Percentiles rank a stretch among this genome's conserved stretches.
Evolutionary conservation across 2,329 filamentous ascomycete genomes (phyloP).

Genomic region (Penicillium sp.): DNA sequence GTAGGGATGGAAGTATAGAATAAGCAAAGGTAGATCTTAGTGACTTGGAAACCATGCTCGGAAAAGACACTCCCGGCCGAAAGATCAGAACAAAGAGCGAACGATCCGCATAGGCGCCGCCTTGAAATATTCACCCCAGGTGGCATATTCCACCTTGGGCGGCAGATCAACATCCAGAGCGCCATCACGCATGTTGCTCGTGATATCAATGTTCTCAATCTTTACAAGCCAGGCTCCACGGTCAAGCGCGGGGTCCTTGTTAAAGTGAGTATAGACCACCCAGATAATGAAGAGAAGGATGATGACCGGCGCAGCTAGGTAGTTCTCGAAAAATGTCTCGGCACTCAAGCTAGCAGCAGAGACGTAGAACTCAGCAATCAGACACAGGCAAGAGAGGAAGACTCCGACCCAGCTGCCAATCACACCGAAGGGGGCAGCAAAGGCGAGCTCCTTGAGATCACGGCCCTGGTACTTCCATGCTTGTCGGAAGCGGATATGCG

Average conservation of each 20-base stretch:
- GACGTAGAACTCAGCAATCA: constrained; percentile 47
- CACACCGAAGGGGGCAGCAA: constrained; percentile 56
- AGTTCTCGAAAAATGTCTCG: constrained; percentile 44
- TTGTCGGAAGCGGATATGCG: constrained; percentile 63
- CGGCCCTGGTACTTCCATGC: constrained; percentile 58
- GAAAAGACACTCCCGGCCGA: neutral
- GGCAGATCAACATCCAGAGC: constrained; percentile 20
- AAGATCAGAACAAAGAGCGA: constrained; percentile 12
- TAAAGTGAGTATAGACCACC: constrained; percentile 13
- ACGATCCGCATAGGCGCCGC: constrained; percentile 17
- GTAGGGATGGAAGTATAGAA: neutral
- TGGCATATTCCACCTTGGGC: constrained; percentile 20
- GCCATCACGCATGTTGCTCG: constrained; percentile 18
- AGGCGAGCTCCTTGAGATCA: constrained; percentile 60
- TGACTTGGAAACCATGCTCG: neutral
- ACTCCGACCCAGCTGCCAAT: constrained; percentile 60
- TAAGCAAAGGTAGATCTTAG: neutral
- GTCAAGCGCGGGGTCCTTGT: constrained; percentile 19
- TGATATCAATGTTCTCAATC: constrained; percentile 20
- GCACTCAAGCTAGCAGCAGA: constrained; percentile 31
- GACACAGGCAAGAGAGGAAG: constrained; percentile 50
- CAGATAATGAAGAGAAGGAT: constrained; percentile 39
- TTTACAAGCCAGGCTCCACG: constrained; percentile 18
- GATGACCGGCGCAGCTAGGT: constrained; percentile 37
- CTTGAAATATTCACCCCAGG: constrained; percentile 21